Base-by-base conservation (phyloP, 768 basidiomycete genomes). In the Chiua virens region DNA sequence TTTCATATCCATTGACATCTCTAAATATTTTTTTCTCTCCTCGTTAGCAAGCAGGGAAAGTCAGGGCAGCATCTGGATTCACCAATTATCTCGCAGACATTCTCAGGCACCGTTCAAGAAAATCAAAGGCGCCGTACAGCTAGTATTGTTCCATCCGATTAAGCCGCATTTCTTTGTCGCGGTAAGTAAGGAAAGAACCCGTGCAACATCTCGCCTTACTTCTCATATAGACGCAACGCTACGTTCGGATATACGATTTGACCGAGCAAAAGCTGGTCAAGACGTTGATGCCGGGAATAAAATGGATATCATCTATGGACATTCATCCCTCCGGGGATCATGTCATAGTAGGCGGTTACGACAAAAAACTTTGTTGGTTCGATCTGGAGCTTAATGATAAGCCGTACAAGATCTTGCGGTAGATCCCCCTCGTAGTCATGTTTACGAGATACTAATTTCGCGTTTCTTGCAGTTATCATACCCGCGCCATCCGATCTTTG, bases 71-170 rank as follows among this genome's bases (percentile, higher is more conserved):
- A 90, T 98, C 25, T 93, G 96, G 83, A 97, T 99, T 45, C 97
- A 99, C 66, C 97, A 99, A 65, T 68, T 97, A 17, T 87, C 90
- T 25, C 87, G 89, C 53, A 85, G 94, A 66, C 89, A 97, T 69
- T 98, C 96, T 5, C 97, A 99, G 72, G 92, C 94, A 5, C 97
- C 97, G 11, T 98, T 99, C 83, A 93, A 88, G 69, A 95, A 93
- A 70, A 82, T 96, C 57, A 91, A 91, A 70, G 97, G 97, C 28
- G 66, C 81, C 14, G 87, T 98, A 9, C 97, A 99, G 71, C 73
- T 86, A 42, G 95, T 97, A 20, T 78, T 89, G 37, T 99, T 99
- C 82, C 97, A 99, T 71, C 97, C 97, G 5, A 72, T 77, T 25
- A 93, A 92, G 69, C 92, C 97, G 6, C 85, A 95, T 71, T 97